Evolutionary conservation across 768 basidiomycete species (phyloP), one percentile per base, ranked within the genome.

Genomic region (Coprinopsis marcescibilis): DNA sequence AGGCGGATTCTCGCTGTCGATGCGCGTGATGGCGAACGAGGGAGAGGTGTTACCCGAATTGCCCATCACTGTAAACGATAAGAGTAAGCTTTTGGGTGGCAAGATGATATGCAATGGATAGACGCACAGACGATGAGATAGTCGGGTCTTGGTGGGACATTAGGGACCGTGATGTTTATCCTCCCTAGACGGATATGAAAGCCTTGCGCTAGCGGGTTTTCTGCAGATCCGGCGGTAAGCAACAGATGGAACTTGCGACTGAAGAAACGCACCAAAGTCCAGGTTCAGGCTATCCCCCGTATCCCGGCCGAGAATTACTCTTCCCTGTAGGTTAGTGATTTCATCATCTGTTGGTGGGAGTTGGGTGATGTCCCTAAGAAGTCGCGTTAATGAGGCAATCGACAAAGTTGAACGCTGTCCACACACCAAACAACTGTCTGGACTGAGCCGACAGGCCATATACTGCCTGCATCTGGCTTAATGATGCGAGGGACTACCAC

Each of bases 91-190:
- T 6, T 48, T 6, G 45, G 10, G 48, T 12, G 21, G 15, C 10
- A 25, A 20, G 17, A 37, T 20, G 23, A 41, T 4, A 39, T n/a
- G n/a, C n/a, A n/a, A n/a, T n/a, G n/a, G 20, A 23, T 3, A 26
- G n/a, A 77, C 84, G 69, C 57, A 85, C 85, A 56, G 49, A 76
- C 81, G 57, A 88, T 63, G 45, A 80, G 72, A 53, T 84, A 88
- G 60, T 78, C 66, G 32, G 63, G 50, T 26, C 72, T 57, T 7
- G 65, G 56, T 3, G 58, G 34, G 3, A 81, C 72, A 5, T 61
- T 15, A 0, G 85, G 85, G 17, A 87, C 79, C 0, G 60, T 70
- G 46, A 87, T 55, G 12, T 67, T 25, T 7, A 76, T 75, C 14
- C 60, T 54, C 17, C 83, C 84, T 14, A 63, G 61, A 13, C 60